Conservation (phyloP, 2,329 filamentous ascomycete genomes). For the Pseudovirgaria hyperparasitica region DNA sequence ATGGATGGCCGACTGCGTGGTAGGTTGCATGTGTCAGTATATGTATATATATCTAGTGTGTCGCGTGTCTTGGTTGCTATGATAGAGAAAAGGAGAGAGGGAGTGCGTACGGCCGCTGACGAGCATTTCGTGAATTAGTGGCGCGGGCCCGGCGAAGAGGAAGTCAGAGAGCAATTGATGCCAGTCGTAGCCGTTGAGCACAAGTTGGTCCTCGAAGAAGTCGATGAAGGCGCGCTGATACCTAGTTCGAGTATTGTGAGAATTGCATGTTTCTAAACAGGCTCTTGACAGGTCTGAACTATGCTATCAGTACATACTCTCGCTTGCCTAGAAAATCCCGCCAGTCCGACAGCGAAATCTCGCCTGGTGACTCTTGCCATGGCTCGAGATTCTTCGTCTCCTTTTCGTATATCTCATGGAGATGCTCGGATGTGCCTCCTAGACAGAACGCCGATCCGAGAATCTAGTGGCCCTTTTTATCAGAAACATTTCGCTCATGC, state of each 20-base stretch:
- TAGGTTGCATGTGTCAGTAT: neutral
- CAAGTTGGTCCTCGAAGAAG: slow-evolving; percentile 88
- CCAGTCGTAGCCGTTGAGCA: slow-evolving; percentile 70
- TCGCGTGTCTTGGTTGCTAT: slow-evolving; percentile 2
- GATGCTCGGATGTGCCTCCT: slow-evolving; percentile 57
- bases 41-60: slow-evolving; percentile 2
- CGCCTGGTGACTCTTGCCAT: slow-evolving; percentile 74
- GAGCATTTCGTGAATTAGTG: slow-evolving; percentile 69
- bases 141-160: slow-evolving; percentile 59
- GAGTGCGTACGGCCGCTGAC: slow-evolving; percentile 58
- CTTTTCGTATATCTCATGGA: slow-evolving; percentile 70
- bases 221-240: slow-evolving; percentile 89
- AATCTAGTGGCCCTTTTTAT: slow-evolving; percentile 36
- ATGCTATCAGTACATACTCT: slow-evolving; percentile 30
- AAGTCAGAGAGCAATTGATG: slow-evolving; percentile 63
- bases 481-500: slow-evolving; percentile 4
- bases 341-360: slow-evolving; percentile 79
- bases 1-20: slow-evolving; percentile 62
- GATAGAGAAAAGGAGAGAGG: neutral
- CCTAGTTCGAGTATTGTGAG: slow-evolving; percentile 19
- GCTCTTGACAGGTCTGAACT: neutral
- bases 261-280: slow-evolving; percentile 4
- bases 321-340: slow-evolving; percentile 66
- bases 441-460: slow-evolving; percentile 78
- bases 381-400: slow-evolving; percentile 60